Conservation (phyloP, 495 filamentous ascomycete species). For the Haplographium delicatum region DNA sequence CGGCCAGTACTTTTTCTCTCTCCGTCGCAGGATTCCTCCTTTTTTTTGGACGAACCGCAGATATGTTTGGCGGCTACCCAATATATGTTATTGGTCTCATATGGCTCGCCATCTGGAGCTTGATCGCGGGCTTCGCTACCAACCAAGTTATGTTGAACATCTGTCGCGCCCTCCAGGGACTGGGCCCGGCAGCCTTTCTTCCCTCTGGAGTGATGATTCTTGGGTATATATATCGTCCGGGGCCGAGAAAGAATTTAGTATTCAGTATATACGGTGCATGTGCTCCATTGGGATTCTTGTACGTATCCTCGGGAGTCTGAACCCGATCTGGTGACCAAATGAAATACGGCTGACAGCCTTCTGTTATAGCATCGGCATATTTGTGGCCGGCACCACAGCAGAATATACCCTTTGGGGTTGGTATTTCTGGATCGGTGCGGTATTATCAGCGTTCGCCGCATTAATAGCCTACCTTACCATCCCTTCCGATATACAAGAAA, state of each 20-base stretch:
- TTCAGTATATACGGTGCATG: conserved; percentile 77
- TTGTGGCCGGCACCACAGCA: conserved; percentile 66
- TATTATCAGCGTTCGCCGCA: conserved; percentile 41
- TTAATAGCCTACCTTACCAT: conserved; percentile 57
- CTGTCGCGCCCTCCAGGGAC: conserved; percentile 70
- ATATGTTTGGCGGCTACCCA: conserved; percentile 72
- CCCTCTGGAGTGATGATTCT: conserved; percentile 76
- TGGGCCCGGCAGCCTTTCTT: conserved; percentile 73
- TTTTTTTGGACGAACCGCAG: conserved; percentile 68
- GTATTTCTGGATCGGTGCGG: conserved; percentile 75
- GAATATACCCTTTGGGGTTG: conserved; percentile 64
- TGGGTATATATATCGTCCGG: conserved; percentile 75
- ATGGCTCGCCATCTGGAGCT: conserved; percentile 70
- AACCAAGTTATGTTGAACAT: conserved; percentile 70
- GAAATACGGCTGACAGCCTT: neutral
- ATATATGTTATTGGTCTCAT: conserved; percentile 61
- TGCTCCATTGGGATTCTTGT: conserved; percentile 74
- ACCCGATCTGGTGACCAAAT: too few species aligned
- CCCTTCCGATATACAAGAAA: conserved; percentile 56
- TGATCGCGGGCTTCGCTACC: conserved; percentile 66
- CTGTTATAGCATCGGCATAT: conserved; percentile 49
- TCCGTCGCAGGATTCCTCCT: conserved; percentile 70
- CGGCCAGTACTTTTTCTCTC: conserved; percentile 71
- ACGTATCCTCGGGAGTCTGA: neutral
- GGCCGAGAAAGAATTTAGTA: conserved; percentile 78